A percentile compares a stretch with the other conserved stretches of the same genome.
Evolutionary conservation across 306 rosid genomes (phyloP).

Genomic region (Parietaria judaica): DNA sequence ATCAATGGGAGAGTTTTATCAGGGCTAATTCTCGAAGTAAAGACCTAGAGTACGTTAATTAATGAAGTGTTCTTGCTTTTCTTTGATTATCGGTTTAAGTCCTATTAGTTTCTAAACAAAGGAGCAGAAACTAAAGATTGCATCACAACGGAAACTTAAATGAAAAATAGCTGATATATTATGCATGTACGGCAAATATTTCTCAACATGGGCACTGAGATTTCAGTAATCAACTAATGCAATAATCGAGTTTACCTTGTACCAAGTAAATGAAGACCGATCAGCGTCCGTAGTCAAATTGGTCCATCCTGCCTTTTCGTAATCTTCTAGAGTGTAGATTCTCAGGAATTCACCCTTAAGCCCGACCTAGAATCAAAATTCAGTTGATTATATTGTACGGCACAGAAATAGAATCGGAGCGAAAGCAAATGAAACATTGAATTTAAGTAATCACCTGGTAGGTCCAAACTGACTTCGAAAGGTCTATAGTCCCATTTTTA

Average conservation of each 20-base stretch:
- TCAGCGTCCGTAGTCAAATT: constrained; percentile 41
- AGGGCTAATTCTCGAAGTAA: too few relatives aligned
- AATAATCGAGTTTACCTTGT: constrained; percentile 54
- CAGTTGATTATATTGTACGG: not conserved
- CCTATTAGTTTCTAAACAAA: too few relatives aligned
- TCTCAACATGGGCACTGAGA: too few relatives aligned
- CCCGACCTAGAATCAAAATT: constrained; percentile 59
- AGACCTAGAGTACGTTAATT: too few relatives aligned
- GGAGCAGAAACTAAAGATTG: too few relatives aligned
- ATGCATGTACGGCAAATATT: too few relatives aligned
- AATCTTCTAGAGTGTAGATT: constrained; percentile 44
- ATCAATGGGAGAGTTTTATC: too few relatives aligned
- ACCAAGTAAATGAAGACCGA: constrained; percentile 78
- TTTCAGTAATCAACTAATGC: too few relatives aligned
- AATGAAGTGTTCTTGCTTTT: too few relatives aligned
- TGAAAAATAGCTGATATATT: too few relatives aligned
- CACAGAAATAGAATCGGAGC: not conserved
- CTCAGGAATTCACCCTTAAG: constrained; percentile 66
- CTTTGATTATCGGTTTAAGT: too few relatives aligned
- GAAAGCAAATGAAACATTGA: not conserved
- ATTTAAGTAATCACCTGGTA: constrained; percentile 55
- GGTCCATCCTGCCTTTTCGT: constrained; percentile 57
- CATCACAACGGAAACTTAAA: too few relatives aligned
- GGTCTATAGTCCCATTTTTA: constrained; percentile 59
- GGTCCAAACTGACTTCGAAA: constrained; percentile 71